These are phyloP conservation scores for Metschnikowia rubicola DNA, from an alignment of 805 yeast genomes.

Conservation along the genomic window DNA sequence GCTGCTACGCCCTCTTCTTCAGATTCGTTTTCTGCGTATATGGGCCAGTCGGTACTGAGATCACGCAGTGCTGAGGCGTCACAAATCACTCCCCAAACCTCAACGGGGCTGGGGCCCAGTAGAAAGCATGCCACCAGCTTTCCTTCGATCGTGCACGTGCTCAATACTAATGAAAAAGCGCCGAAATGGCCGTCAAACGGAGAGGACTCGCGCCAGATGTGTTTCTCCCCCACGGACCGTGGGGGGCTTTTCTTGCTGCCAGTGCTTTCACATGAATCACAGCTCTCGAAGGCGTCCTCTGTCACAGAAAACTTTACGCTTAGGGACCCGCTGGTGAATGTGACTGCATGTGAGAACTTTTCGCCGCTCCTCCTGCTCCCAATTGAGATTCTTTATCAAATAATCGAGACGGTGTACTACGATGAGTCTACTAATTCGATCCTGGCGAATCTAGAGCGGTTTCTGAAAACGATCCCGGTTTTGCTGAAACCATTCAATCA, in stretches of 20 bases:
- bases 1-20: not conserved
- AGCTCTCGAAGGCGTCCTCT: slow-evolving; percentile 10
- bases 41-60: slow-evolving; percentile 19
- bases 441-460: slow-evolving; percentile 48
- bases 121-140: not conserved
- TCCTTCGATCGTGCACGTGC: slow-evolving; percentile 11
- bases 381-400: slow-evolving; percentile 52
- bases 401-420: slow-evolving; percentile 54
- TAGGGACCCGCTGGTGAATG: slow-evolving; percentile 16
- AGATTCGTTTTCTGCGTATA: slow-evolving; percentile 7
- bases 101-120: slow-evolving; percentile 1
- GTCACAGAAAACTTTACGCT: slow-evolving; percentile 18
- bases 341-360: slow-evolving; percentile 11
- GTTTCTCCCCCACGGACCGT: slow-evolving; percentile 14
- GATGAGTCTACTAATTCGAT: slow-evolving; percentile 50
- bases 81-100: slow-evolving; percentile 12
- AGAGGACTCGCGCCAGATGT: slow-evolving; percentile 2
- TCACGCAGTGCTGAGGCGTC: not conserved
- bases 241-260: slow-evolving; percentile 20
- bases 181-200: no score
- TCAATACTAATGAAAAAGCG: no score
- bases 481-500: slow-evolving; percentile 58
- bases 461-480: slow-evolving; percentile 49
- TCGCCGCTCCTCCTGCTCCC: slow-evolving; percentile 40
- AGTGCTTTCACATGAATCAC: slow-evolving; percentile 11